phyloP scores from a whole-genome alignment of 108 stramenopile species.

The Bacterosira constricta region DNA sequence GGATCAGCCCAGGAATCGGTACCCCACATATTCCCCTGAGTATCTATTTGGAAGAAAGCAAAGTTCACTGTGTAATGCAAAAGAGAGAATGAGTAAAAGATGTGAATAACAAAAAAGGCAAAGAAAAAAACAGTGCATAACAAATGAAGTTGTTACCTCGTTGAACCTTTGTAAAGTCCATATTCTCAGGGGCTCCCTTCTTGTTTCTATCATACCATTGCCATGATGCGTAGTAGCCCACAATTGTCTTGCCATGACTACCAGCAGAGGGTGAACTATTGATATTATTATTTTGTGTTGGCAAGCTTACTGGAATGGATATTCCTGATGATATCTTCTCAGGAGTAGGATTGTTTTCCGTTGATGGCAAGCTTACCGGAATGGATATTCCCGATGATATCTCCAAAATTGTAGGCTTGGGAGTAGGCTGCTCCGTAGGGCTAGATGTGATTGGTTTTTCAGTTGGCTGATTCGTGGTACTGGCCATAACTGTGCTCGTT shows the following conservation, averaged over 20 bases:
- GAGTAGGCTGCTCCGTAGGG: too few species aligned
- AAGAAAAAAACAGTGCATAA: background rate
- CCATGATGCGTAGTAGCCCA: slow-evolving; percentile 47
- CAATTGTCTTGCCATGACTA: slow-evolving; percentile 41
- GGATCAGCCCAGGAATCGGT: slow-evolving; percentile 47
- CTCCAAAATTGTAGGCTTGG: background rate
- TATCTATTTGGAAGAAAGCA: slow-evolving; percentile 49
- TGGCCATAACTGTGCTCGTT: background rate
- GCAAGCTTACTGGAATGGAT: slow-evolving; percentile 7
- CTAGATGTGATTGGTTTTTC: background rate
- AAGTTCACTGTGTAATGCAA: slow-evolving; percentile 7
- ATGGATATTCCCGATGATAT: background rate
- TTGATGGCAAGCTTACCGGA: slow-evolving; percentile 4
- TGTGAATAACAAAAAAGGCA: background rate
- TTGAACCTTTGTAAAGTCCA: slow-evolving; percentile 44
- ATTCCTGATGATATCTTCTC: background rate
- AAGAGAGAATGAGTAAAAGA: background rate
- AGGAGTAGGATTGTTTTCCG: background rate
- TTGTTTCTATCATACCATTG: slow-evolving; percentile 45
- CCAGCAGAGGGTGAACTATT: background rate
- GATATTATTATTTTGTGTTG: background rate
- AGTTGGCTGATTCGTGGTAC: background rate
- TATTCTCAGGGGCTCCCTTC: slow-evolving; percentile 27
- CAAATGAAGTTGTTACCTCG: slow-evolving; percentile 26
- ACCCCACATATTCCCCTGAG: slow-evolving; percentile 28